Base-by-base conservation (phyloP, 2,329 filamentous ascomycete genomes). In the Fusarium palustre region DNA sequence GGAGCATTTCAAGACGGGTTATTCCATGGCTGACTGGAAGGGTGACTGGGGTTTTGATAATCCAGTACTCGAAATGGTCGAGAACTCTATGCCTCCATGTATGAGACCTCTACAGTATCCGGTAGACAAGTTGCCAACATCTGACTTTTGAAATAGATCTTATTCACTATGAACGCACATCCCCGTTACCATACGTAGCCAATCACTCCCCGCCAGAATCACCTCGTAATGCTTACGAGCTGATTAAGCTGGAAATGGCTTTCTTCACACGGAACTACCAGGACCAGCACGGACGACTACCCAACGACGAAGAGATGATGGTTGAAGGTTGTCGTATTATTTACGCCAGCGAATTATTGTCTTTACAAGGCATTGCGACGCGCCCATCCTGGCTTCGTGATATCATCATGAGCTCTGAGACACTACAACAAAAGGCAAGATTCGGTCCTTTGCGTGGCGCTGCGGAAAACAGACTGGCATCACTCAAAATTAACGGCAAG, bases 1-100 rank as follows among this genome's bases (percentile, higher is more conserved):
- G n/a, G 87, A 90, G 68, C 88, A 90, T 77, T 91, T 90, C 81
- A 90, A 89, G 78, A 86, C 83, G 28, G 88, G 88, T 79, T 86
- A 85, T 68, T 87, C 86, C 73, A 91, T 91, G 88, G 86, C 85
- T 66, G 87, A 90, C 77, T 91, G 88, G 88, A 88, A 89, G 82
- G 88, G 88, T 80, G 88, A 89, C 78, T 90, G 88, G 88, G 88
- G 88, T 82, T 90, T 91, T 66, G 88, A 90, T 57, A 80, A 81
- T 30, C 84, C 86, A 36, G 84, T 90, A 42, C 80, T 89, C 70
- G 83, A 88, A 66, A 85, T 90, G 81, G 85, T 90, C 72, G 88
- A 90, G 77, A 90, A 90, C 74, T 88, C 87, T 47, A 89, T 91
- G 60, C 88, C 88, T 55, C 88, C 88, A 50, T 90, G 87, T 88